phyloP scores from a whole-genome alignment of 208 protist species.

The Trypanosoma congolense region DNA sequence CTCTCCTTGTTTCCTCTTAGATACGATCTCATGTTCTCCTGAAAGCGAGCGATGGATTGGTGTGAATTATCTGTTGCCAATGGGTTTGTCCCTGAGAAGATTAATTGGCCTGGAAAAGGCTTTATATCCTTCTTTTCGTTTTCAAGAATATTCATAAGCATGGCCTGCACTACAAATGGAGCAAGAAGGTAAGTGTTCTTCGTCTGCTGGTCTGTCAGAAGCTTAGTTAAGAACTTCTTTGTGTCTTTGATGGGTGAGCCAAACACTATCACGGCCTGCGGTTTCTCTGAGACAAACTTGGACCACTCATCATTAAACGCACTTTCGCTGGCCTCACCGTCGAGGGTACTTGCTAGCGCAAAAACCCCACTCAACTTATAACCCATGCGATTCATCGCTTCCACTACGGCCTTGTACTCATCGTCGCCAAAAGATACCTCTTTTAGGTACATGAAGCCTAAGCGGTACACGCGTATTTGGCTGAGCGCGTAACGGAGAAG shows the following conservation, averaged over 20 bases:
- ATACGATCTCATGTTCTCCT: not conserved
- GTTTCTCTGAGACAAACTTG: not conserved
- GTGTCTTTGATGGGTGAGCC: not conserved
- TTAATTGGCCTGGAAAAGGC: not conserved
- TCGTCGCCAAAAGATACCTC: slow-evolving; percentile 1
- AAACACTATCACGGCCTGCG: slow-evolving; percentile 1
- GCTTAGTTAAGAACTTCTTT: not conserved
- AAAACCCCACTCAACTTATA: slow-evolving; percentile 1
- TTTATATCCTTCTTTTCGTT: not conserved
- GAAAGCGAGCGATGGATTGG: not conserved
- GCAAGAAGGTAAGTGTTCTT: not conserved
- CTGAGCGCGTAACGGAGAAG: slow-evolving; percentile 3
- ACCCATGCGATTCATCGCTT: not conserved
- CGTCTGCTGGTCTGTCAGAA: not conserved
- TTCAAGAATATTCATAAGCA: not conserved
- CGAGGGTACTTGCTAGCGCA: not conserved
- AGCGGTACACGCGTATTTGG: slow-evolving; percentile 1
- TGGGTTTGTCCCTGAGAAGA: not conserved
- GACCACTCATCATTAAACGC: not conserved
- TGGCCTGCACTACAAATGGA: not conserved
- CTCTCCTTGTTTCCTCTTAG: not conserved
- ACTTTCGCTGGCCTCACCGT: not conserved
- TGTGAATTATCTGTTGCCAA: not conserved
- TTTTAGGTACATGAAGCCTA: slow-evolving; percentile 10
- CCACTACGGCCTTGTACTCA: slow-evolving; percentile 3